Percentiles rank a stretch among this genome's conserved stretches.
Evolutionary conservation across 371 early-diverging fungal species (phyloP).

Genomic region (Actinomortierella wolfii): DNA sequence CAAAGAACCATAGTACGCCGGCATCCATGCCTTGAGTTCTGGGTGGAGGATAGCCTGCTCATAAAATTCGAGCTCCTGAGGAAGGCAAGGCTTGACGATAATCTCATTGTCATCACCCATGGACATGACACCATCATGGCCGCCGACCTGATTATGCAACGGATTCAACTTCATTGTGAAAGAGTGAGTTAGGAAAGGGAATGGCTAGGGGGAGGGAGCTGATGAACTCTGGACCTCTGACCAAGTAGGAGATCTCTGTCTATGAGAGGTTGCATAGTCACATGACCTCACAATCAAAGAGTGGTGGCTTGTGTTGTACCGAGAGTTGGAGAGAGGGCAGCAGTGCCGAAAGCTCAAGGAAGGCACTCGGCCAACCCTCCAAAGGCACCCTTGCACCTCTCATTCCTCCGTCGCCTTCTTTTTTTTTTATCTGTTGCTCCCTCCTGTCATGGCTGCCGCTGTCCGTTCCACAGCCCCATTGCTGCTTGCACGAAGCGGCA

Average conservation of each 20-base stretch:
- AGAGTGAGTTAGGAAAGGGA: not conserved
- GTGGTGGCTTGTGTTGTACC: too few species aligned
- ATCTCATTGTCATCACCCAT: constrained; percentile 58
- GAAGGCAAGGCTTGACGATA: constrained; percentile 67
- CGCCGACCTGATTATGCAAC: constrained; percentile 67
- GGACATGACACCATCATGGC: constrained; percentile 64
- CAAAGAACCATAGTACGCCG: constrained; percentile 68
- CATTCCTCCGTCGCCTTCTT: not conserved
- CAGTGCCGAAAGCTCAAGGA: not conserved
- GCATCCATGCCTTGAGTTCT: constrained; percentile 66
- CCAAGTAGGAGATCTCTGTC: too few species aligned
- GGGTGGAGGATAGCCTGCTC: constrained; percentile 57
- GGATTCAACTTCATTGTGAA: constrained; percentile 33
- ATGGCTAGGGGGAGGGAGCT: not conserved
- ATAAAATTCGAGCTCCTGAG: constrained; percentile 67
- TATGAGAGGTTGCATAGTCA: too few species aligned
- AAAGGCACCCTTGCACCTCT: not conserved
- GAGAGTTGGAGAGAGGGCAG: too few species aligned
- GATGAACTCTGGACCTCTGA: not conserved
- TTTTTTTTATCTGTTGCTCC: not conserved
- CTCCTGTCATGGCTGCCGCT: constrained; percentile 31
- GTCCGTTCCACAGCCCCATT: constrained; percentile 31
- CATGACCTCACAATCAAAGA: too few species aligned
- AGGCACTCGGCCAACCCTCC: not conserved
- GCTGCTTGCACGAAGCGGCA: constrained; percentile 29